Percentiles rank a stretch among this genome's conserved stretches.
phyloP scores from a whole-genome alignment of 257 asterid genomes.

The Ocimum tenuiflorum region DNA sequence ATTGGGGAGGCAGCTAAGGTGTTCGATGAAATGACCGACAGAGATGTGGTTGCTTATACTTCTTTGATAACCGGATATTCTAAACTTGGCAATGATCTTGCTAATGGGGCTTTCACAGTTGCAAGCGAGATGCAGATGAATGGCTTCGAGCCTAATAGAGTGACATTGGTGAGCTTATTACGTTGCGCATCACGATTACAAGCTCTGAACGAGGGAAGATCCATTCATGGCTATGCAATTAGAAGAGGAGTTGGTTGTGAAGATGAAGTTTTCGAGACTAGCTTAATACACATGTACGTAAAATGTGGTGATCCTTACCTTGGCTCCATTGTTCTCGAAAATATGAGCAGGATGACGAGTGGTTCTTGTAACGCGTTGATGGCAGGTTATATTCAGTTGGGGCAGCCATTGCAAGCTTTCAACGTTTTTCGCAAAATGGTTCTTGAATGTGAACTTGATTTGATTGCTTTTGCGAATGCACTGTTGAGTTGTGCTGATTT shows the following conservation, averaged over 20 bases:
- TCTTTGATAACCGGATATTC: constrained; percentile 43
- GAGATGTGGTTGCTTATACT: constrained; percentile 55
- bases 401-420: constrained; percentile 32
- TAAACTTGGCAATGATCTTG: constrained; percentile 27
- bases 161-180: constrained; percentile 56
- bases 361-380: constrained; percentile 52
- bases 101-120: constrained; percentile 30
- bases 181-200: constrained; percentile 37
- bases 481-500: constrained; percentile 38
- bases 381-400: constrained; percentile 36
- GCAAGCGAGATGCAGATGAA: constrained; percentile 43
- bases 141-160: constrained; percentile 48
- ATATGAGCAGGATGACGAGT: constrained; percentile 22
- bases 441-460: constrained; percentile 30
- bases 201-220: constrained; percentile 36
- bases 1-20: constrained; percentile 41
- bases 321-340: constrained; percentile 25
- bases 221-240: constrained; percentile 52
- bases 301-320: constrained; percentile 32
- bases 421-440: constrained; percentile 36
- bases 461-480: constrained; percentile 45
- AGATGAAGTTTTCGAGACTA: constrained; percentile 50
- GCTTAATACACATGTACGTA: constrained; percentile 48
- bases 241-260: constrained; percentile 37
- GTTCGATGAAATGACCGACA: constrained; percentile 48